These are phyloP conservation scores for Solanum medicagineum DNA, from an alignment of 257 asterid genomes.

Conservation along the genomic window DNA sequence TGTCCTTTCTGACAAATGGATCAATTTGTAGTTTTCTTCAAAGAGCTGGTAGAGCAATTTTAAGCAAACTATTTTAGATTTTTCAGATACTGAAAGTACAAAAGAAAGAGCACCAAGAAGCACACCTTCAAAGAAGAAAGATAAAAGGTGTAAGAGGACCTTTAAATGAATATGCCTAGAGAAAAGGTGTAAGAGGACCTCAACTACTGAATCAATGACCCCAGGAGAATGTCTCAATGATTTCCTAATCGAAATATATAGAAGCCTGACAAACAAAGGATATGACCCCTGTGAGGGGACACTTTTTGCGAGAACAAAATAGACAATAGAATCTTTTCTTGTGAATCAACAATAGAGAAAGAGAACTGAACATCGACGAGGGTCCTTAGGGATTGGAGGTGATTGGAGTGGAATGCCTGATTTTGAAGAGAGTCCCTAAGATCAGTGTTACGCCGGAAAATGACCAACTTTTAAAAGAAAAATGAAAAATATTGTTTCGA, in stretches of 20 bases:
- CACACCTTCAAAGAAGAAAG: conserved; percentile 62
- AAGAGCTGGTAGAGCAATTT: conserved; percentile 52
- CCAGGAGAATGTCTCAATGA: conserved; percentile 48
- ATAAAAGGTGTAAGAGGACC: conserved; percentile 22
- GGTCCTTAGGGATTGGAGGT: conserved; percentile 43
- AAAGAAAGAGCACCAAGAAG: conserved; percentile 72
- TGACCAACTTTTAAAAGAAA: too few species aligned
- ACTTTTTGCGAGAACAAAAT: conserved; percentile 43
- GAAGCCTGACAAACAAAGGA: conserved; percentile 61
- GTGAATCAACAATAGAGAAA: conserved; percentile 82
- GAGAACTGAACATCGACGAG: conserved; percentile 51
- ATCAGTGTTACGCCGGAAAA: too few species aligned
- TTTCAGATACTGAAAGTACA: conserved; percentile 42
- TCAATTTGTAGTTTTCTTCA: conserved; percentile 31
- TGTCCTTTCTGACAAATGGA: conserved; percentile 38
- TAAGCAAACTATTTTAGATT: conserved; percentile 48
- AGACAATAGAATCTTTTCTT: conserved; percentile 64
- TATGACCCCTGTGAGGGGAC: conserved; percentile 46
- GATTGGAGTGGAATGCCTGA: conserved; percentile 37
- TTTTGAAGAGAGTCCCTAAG: conserved; percentile 53
- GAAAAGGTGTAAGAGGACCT: conserved; percentile 30
- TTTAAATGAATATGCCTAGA: conserved; percentile 21
- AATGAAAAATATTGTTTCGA: too few species aligned
- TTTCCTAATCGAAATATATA: conserved; percentile 74
- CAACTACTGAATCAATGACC: conserved; percentile 42